Evolutionary conservation across 805 yeast species (phyloP).

Genomic region (Candida stauntonica): DNA sequence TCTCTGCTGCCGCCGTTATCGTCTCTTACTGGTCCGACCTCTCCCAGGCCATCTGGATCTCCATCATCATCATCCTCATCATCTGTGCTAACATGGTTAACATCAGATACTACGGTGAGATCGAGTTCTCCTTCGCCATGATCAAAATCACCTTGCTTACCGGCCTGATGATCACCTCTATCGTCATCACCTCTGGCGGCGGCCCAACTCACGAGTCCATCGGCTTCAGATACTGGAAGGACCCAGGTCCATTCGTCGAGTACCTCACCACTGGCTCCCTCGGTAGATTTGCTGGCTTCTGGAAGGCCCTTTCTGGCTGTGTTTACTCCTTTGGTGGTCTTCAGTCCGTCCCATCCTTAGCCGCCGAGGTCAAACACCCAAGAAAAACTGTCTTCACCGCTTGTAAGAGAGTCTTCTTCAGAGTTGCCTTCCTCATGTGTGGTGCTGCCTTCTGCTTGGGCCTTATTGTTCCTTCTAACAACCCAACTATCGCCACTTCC

Average conservation of each 20-base stretch:
- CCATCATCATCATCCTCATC: slow-evolving; percentile 35
- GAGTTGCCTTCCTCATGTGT: slow-evolving; percentile 29
- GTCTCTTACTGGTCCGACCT: slow-evolving; percentile 24
- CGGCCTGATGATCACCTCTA: slow-evolving; percentile 46
- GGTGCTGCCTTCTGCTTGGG: slow-evolving; percentile 29
- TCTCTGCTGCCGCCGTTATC: slow-evolving; percentile 39
- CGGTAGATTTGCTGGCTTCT: slow-evolving; percentile 57
- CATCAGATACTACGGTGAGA: slow-evolving; percentile 43
- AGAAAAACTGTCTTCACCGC: slow-evolving; percentile 56
- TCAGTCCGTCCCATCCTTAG: slow-evolving; percentile 49
- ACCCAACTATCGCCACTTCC: slow-evolving; percentile 25
- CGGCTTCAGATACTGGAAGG: slow-evolving; percentile 36
- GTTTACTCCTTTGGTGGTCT: slow-evolving; percentile 57
- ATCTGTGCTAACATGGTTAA: slow-evolving; percentile 33
- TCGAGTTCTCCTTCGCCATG: slow-evolving; percentile 42
- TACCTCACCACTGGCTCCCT: slow-evolving; percentile 31
- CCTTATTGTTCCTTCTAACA: slow-evolving; percentile 30
- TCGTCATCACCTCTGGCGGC: slow-evolving; percentile 39
- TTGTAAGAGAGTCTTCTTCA: slow-evolving; percentile 34
- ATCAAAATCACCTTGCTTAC: slow-evolving; percentile 39
- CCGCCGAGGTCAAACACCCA: slow-evolving; percentile 52
- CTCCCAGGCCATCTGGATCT: slow-evolving; percentile 41
- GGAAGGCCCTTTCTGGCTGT: slow-evolving; percentile 48
- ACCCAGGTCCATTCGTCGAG: slow-evolving; percentile 28
- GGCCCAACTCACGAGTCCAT: slow-evolving; percentile 35